Percentiles rank a stretch among this genome's conserved stretches.
Evolutionary conservation across 2,329 filamentous ascomycete species (phyloP).

Genomic region (Aureobasidium pullulans): DNA sequence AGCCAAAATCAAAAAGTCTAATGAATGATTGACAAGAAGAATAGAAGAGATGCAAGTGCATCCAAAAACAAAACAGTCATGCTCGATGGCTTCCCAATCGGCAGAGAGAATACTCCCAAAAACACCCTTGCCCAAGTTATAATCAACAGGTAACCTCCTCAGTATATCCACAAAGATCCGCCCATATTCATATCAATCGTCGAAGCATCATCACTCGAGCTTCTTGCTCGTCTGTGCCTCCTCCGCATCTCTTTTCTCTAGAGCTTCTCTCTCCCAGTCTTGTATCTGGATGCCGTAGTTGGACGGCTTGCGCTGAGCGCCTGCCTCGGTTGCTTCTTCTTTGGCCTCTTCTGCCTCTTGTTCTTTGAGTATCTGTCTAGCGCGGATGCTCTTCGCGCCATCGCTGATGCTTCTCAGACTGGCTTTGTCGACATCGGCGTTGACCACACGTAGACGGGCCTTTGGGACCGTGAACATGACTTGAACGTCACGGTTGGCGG

Average conservation of each 20-base stretch:
- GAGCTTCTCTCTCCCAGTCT: slow-evolving; percentile 11
- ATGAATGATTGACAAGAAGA: no score
- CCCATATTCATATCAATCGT: neutral
- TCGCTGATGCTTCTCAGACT: slow-evolving; percentile 30
- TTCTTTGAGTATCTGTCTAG: neutral
- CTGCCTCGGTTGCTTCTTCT: neutral
- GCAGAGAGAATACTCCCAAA: neutral
- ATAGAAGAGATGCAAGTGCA: neutral
- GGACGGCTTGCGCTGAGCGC: slow-evolving; percentile 1
- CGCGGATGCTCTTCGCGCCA: slow-evolving; percentile 16
- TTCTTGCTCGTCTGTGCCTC: neutral
- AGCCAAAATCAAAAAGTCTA: no score
- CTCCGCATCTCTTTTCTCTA: slow-evolving; percentile 8
- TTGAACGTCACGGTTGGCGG: slow-evolving; percentile 40
- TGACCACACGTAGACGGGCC: slow-evolving; percentile 81
- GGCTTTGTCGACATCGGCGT: slow-evolving; percentile 52
- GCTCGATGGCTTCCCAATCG: neutral
- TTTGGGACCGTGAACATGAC: slow-evolving; percentile 89
- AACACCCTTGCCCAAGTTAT: neutral
- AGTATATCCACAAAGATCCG: neutral
- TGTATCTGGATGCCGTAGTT: slow-evolving; percentile 11
- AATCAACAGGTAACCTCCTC: neutral
- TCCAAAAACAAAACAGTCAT: neutral
- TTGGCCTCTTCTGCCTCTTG: neutral
- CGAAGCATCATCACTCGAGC: neutral